A percentile compares a stretch with the other conserved stretches of the same genome.
phyloP scores from a whole-genome alignment of 345 rosid genomes.

The Luvunga scandens region DNA sequence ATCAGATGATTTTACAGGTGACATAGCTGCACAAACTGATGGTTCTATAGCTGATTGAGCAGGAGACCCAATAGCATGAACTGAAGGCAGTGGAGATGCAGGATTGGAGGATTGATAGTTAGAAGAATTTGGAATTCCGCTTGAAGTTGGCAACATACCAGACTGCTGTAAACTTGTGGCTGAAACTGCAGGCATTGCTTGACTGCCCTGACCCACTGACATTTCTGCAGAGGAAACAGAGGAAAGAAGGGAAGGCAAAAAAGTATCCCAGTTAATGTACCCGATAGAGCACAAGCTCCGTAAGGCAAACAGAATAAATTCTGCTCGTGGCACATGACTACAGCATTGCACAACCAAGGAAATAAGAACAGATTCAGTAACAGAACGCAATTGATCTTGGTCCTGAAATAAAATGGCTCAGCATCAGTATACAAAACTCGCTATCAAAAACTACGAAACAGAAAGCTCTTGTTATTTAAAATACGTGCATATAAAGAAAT shows the following conservation, averaged over 20 bases:
- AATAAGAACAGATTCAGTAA: constrained; percentile 78
- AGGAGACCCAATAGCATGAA: constrained; percentile 86
- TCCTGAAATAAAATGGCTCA: constrained; percentile 48
- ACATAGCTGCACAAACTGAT: constrained; percentile 48
- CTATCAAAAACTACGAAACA: not conserved
- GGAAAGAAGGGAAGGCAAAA: constrained; percentile 79
- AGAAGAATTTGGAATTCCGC: constrained; percentile 45
- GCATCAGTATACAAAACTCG: constrained; percentile 10
- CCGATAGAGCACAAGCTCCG: constrained; percentile 68
- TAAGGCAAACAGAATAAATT: constrained; percentile 87
- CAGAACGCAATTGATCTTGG: constrained; percentile 77
- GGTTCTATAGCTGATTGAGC: constrained; percentile 63
- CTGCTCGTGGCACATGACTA: constrained; percentile 85
- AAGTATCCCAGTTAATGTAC: constrained; percentile 86
- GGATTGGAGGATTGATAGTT: constrained; percentile 65
- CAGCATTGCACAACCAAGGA: constrained; percentile 76
- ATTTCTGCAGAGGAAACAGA: constrained; percentile 77
- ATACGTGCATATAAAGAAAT: not conserved
- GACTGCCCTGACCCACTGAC: constrained; percentile 57
- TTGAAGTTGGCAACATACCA: constrained; percentile 51
- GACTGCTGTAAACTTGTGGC: constrained; percentile 61
- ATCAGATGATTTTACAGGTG: constrained; percentile 58
- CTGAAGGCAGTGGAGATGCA: constrained; percentile 56
- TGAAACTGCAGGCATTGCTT: constrained; percentile 49
- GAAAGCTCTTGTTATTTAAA: not conserved